Evolutionary conservation across 2,329 filamentous ascomycete genomes (phyloP).

Genomic region (Salinomyces thailandicus): DNA sequence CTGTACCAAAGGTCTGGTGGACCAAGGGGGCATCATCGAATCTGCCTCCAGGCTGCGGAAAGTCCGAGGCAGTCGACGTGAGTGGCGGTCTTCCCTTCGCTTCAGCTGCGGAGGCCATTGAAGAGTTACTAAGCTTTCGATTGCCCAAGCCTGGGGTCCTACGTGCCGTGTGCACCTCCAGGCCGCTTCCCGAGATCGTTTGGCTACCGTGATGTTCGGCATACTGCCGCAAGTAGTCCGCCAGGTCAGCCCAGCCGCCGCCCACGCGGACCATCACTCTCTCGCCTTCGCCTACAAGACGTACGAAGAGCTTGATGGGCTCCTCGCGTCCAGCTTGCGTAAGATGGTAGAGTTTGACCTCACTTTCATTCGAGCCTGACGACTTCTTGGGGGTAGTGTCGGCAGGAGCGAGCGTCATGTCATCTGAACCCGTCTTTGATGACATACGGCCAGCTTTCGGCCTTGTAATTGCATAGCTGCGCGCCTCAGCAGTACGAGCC

Average conservation of each 20-base stretch:
- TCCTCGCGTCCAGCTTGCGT: slow-evolving; percentile 72
- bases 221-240: slow-evolving; percentile 89
- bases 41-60: no score
- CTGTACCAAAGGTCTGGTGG: no score
- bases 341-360: slow-evolving; percentile 87
- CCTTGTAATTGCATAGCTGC: slow-evolving; percentile 11
- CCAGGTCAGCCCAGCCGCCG: slow-evolving; percentile 94
- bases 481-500: slow-evolving; percentile 11
- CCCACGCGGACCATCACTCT: slow-evolving; percentile 97
- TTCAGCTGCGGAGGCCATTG: no score
- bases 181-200: slow-evolving; percentile 42
- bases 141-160: no score
- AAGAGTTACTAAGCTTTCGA: no score
- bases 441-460: slow-evolving; percentile 8
- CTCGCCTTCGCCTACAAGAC: slow-evolving; percentile 84
- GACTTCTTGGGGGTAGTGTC: slow-evolving; percentile 25
- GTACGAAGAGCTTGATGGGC: slow-evolving; percentile 89
- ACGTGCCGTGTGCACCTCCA: no score
- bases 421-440: slow-evolving; percentile 6
- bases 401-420: slow-evolving; percentile 25
- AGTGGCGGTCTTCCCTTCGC: no score
- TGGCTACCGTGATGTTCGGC: slow-evolving; percentile 81
- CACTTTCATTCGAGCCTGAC: slow-evolving; percentile 28
- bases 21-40: no score
- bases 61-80: no score